Conservation (phyloP, 495 filamentous ascomycete genomes). For the Oleoguttula mirabilis region DNA sequence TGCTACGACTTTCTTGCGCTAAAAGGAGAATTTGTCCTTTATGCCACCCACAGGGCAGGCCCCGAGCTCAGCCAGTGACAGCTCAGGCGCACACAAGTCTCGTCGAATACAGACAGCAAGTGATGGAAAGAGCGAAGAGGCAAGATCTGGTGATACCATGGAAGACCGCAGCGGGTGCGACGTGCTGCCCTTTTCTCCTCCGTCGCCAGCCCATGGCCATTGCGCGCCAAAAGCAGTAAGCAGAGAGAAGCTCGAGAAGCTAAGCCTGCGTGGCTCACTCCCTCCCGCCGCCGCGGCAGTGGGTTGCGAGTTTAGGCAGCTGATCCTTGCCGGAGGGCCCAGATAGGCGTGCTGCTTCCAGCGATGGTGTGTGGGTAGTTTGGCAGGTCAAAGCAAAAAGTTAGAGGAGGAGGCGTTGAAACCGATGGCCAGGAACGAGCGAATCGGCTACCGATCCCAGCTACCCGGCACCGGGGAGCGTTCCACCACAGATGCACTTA, state of each 20-base stretch:
- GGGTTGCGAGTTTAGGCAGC: constrained; percentile 8
- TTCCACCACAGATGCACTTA: constrained; percentile 6
- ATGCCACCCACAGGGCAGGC: constrained; percentile 1
- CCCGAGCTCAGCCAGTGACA: constrained; percentile 15
- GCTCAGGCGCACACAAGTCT: constrained; percentile 16
- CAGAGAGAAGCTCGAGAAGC: constrained; percentile 16
- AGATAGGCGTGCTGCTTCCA: constrained; percentile 7
- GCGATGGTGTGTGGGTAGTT: constrained; percentile 5
- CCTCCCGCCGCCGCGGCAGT: constrained; percentile 12
- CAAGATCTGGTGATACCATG: constrained; percentile 20
- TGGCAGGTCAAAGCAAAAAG: neutral
- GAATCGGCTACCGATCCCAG: constrained; percentile 15
- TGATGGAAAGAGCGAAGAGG: constrained; percentile 19
- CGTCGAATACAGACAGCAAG: constrained; percentile 14
- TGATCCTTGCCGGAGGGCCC: constrained; percentile 12
- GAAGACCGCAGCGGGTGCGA: constrained; percentile 17
- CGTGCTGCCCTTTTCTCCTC: constrained; percentile 15
- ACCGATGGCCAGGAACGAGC: constrained; percentile 4
- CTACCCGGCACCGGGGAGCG: constrained; percentile 3
- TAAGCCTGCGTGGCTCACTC: constrained; percentile 19
- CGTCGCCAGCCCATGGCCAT: constrained; percentile 9
- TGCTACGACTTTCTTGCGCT: neutral
- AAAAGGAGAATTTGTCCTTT: constrained; percentile 2
- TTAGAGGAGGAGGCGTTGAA: neutral
- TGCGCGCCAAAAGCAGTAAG: constrained; percentile 14